Evolutionary conservation across 176 grass and related monocot genomes (phyloP).

Genomic region (Guadua angustifolia): DNA sequence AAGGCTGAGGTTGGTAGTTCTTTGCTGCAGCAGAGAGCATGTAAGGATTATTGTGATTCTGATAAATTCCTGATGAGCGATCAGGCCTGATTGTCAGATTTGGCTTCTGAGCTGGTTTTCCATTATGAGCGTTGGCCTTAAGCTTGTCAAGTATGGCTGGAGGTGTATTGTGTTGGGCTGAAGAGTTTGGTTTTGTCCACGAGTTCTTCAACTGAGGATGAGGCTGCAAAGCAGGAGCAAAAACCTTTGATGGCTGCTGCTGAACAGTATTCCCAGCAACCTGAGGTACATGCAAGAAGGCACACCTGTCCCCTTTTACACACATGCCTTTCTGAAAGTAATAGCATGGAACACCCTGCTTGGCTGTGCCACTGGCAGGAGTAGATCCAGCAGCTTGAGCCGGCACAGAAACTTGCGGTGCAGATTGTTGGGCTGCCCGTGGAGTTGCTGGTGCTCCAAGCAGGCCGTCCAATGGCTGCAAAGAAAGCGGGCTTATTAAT

Average conservation of each 20-base stretch:
- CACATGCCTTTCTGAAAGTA: constrained; percentile 74
- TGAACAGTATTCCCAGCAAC: constrained; percentile 41
- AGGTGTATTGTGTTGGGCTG: constrained; percentile 32
- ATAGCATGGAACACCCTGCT: constrained; percentile 57
- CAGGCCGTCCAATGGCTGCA: constrained; percentile 56
- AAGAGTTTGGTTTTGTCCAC: constrained; percentile 46
- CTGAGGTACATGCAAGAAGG: constrained; percentile 56
- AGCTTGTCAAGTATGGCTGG: constrained; percentile 6
- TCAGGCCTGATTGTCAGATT: constrained; percentile 25
- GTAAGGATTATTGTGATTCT: constrained; percentile 38
- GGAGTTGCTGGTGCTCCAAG: constrained; percentile 39
- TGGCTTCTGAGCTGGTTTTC: constrained; percentile 30
- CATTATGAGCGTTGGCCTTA: constrained; percentile 20
- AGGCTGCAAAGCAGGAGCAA: constrained; percentile 31
- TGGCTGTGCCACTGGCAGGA: constrained; percentile 43
- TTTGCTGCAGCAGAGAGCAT: constrained; percentile 27
- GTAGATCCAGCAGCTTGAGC: constrained; percentile 29
- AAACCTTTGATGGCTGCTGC: constrained; percentile 37
- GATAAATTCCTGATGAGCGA: constrained; percentile 19
- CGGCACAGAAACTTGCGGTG: constrained; percentile 33
- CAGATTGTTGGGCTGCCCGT: constrained; percentile 40
- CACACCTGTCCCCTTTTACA: constrained; percentile 59
- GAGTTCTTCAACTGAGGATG: constrained; percentile 46
- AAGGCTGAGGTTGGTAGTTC: constrained; percentile 34
- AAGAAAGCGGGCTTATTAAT: background rate